Percentiles rank a stretch among this genome's conserved stretches.
Evolutionary conservation across 1,284 basidiomycete species (phyloP).

Genomic region (Meripilus lineatus): DNA sequence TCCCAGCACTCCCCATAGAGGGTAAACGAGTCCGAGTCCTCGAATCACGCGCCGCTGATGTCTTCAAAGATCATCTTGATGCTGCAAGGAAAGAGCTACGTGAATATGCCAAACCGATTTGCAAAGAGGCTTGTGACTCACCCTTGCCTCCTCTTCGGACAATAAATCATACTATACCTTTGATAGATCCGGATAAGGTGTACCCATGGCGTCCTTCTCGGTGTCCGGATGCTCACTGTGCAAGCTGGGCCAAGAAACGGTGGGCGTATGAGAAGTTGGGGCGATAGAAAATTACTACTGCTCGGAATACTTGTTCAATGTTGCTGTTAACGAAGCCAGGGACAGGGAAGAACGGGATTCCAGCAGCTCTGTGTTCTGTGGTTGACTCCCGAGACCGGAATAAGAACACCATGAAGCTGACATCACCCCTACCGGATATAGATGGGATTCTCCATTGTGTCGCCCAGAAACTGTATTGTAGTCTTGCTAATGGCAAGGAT

Average conservation of each 20-base stretch:
- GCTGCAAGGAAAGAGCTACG: conserved; percentile 10
- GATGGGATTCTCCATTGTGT: too few species aligned
- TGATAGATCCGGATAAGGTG: conserved; percentile 27
- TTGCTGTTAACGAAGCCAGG: too few species aligned
- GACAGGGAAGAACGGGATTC: too few species aligned
- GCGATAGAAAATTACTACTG: conserved; percentile 23
- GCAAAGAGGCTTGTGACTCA: too few species aligned
- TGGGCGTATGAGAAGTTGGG: conserved; percentile 25
- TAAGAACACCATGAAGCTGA: conserved; percentile 30
- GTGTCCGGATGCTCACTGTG: conserved; percentile 27
- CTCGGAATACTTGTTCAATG: conserved; percentile 29
- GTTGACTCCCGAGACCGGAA: conserved; percentile 28
- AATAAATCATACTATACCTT: conserved; percentile 34
- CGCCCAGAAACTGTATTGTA: too few species aligned
- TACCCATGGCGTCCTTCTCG: conserved; percentile 26
- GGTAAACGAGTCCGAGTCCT: too few species aligned
- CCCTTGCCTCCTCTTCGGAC: conserved; percentile 27
- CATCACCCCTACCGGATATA: conserved; percentile 26
- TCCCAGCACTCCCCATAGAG: conserved; percentile 10
- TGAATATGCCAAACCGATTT: conserved; percentile 20
- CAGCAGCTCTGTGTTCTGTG: conserved; percentile 25
- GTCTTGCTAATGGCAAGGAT: too few species aligned
- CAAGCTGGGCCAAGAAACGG: conserved; percentile 25
- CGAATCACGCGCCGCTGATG: too few species aligned
- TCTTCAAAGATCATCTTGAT: conserved; percentile 15